Evolutionary conservation across 345 rosid species (phyloP).

Genomic region (Dipteronia dyeriana): DNA sequence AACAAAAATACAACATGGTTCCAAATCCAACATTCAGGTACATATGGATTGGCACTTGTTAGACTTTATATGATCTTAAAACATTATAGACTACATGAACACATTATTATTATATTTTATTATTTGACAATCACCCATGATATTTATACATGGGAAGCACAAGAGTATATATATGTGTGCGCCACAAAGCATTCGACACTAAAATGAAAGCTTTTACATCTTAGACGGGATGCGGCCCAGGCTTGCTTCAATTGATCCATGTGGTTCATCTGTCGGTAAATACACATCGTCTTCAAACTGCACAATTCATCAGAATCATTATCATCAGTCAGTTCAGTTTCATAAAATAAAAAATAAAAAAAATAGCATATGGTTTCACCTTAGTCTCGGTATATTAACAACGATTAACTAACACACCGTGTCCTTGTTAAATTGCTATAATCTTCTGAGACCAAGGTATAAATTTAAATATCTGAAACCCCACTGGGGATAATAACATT

Average conservation of each 20-base stretch:
- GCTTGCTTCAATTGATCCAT: constrained; percentile 88
- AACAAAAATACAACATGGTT: no score
- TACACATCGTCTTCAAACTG: constrained; percentile 89
- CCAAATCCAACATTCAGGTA: no score
- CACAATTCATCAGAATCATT: constrained; percentile 23
- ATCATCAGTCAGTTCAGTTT: background rate
- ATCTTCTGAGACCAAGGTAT: no score
- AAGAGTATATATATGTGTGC: background rate
- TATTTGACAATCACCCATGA: background rate
- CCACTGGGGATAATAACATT: background rate
- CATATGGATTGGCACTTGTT: no score
- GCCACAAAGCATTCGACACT: background rate
- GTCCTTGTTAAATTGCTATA: background rate
- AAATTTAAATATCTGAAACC: no score
- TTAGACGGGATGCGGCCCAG: constrained; percentile 70
- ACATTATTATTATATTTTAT: background rate
- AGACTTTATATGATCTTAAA: no score
- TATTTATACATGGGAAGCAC: background rate
- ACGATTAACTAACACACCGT: background rate
- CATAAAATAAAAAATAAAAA: no score
- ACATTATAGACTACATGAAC: no score
- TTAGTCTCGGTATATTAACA: no score
- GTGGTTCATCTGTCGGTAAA: constrained; percentile 88
- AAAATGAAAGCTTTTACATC: constrained; percentile 43
- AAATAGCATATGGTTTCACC: background rate